Evolutionary conservation across 345 rosid species (phyloP).

Genomic region (Orychophragmus violaceus): DNA sequence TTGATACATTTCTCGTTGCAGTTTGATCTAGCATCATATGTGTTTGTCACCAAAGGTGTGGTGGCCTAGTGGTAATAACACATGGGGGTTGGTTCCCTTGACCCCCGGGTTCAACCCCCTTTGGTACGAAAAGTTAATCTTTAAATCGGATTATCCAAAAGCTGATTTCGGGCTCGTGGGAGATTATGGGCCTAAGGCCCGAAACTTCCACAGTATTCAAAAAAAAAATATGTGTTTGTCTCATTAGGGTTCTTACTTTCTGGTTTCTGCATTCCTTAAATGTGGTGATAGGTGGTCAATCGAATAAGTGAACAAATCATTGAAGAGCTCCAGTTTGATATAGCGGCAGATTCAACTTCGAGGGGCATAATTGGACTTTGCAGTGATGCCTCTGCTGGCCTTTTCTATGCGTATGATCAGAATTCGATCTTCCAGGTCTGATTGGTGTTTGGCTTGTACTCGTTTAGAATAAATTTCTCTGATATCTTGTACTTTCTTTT

Average conservation of each 20-base stretch:
- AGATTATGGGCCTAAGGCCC: too few relatives aligned
- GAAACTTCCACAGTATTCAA: too few relatives aligned
- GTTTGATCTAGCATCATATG: conserved; percentile 3
- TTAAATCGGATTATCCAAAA: too few relatives aligned
- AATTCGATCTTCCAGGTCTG: conserved; percentile 90
- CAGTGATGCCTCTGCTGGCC: conserved; percentile 95
- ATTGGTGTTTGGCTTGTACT: conserved; percentile 8
- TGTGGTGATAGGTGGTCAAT: conserved; percentile 70
- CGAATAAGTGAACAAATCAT: conserved; percentile 92
- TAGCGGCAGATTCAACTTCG: conserved; percentile 68
- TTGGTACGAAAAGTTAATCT: too few relatives aligned
- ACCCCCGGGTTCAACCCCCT: too few relatives aligned
- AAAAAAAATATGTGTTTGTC: not conserved
- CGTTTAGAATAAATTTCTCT: conserved; percentile 1
- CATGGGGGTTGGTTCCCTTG: too few relatives aligned
- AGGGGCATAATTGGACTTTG: conserved; percentile 91
- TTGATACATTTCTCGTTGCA: conserved; percentile 1
- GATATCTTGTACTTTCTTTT: conserved; percentile 2
- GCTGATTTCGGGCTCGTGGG: too few relatives aligned
- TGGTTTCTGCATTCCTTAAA: conserved; percentile 19
- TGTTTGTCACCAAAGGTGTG: too few relatives aligned
- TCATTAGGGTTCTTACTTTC: conserved; percentile 18
- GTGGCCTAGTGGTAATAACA: too few relatives aligned
- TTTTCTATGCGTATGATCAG: conserved; percentile 96
- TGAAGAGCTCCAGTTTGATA: conserved; percentile 99